Evolutionary conservation across 352 stramenopile genomes (phyloP).

Genomic region (Lagenidium sp.): DNA sequence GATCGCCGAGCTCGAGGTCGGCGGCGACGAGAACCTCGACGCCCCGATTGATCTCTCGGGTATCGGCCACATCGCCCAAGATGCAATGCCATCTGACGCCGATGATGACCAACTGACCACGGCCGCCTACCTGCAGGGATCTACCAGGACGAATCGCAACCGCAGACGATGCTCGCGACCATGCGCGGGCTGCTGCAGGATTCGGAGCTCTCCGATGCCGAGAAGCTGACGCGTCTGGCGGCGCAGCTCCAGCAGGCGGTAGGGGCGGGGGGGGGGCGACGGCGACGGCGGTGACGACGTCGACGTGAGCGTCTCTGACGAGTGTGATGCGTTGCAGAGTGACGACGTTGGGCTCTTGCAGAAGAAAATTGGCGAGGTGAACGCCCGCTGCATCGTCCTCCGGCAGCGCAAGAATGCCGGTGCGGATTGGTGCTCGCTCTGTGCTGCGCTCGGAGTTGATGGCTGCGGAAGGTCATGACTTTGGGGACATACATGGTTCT

Average conservation of each 20-base stretch:
- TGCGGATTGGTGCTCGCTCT: no score
- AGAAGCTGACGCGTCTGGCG: conserved; percentile 33
- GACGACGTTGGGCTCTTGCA: conserved; percentile 54
- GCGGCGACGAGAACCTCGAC: conserved; percentile 70
- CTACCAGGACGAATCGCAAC: conserved; percentile 50
- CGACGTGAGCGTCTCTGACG: no score
- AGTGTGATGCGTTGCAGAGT: no score
- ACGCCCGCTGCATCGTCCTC: conserved; percentile 70
- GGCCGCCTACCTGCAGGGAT: conserved; percentile 24
- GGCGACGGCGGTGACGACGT: no score
- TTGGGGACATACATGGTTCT: no score
- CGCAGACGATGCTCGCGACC: conserved; percentile 18
- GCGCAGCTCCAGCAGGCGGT: conserved; percentile 36
- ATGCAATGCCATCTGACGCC: no score
- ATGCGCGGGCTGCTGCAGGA: conserved; percentile 30
- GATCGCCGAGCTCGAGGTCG: conserved; percentile 81
- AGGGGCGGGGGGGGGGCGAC: conserved; percentile 1
- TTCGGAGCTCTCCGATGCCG: conserved; percentile 22
- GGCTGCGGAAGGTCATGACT: no score
- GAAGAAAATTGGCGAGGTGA: conserved; percentile 76
- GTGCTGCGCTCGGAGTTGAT: no score
- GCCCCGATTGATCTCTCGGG: conserved; percentile 60
- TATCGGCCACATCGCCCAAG: no score
- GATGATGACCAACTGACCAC: background rate
- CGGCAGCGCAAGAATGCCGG: conserved; percentile 62